A percentile compares a stretch with the other conserved stretches of the same genome.
Evolutionary conservation across 2,329 filamentous ascomycete genomes (phyloP).

Genomic region (Arthrinium phaeospermum): DNA sequence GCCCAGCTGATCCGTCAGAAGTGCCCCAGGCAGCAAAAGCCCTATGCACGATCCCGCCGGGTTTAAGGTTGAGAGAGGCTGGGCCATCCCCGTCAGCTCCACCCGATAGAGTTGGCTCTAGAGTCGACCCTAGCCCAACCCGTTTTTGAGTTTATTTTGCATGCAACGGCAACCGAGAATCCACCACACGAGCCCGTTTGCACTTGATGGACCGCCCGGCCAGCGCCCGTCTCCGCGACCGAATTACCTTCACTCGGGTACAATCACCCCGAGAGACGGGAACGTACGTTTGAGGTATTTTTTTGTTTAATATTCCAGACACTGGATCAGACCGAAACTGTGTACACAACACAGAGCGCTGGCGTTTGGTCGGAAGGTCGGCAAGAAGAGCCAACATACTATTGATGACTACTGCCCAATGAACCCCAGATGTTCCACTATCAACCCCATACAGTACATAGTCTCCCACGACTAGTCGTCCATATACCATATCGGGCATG

Average conservation of each 20-base stretch:
- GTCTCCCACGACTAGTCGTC: too few relatives aligned
- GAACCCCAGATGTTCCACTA: neutral
- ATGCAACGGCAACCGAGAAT: neutral
- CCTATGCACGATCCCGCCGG: neutral
- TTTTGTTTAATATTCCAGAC: neutral
- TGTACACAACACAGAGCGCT: neutral
- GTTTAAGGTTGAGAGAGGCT: neutral
- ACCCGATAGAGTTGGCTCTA: slow-evolving; percentile 3
- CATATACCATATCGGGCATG: too few relatives aligned
- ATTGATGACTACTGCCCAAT: neutral
- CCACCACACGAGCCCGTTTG: neutral
- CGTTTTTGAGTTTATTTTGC: neutral
- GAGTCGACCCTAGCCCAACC: neutral
- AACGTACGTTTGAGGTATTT: neutral
- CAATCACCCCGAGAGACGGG: neutral
- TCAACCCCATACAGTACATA: neutral
- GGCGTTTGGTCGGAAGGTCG: neutral
- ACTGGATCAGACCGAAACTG: neutral
- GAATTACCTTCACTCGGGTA: neutral
- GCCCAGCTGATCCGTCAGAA: neutral
- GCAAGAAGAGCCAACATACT: neutral
- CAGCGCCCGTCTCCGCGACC: neutral
- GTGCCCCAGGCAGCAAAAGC: neutral
- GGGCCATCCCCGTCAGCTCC: neutral
- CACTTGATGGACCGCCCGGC: neutral